Evolutionary conservation across 345 rosid genomes (phyloP).

Genomic region (Eutrema yunnanense): DNA sequence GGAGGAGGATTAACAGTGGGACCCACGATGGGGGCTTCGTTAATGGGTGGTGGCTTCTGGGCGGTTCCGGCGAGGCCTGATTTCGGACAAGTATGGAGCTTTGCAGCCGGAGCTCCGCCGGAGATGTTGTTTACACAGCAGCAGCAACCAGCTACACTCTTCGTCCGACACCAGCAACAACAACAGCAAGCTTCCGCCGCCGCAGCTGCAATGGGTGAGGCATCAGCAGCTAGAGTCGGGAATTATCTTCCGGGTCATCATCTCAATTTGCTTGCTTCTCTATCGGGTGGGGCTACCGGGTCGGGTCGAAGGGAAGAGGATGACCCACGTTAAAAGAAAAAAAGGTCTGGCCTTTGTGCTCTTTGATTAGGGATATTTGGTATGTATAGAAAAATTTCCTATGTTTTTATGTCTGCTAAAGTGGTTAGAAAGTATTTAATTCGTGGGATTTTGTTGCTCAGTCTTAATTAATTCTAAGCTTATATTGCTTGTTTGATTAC

Average conservation of each 20-base stretch:
- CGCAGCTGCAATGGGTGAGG: conserved; percentile 68
- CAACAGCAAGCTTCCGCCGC: conserved; percentile 16
- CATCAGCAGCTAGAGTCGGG: conserved; percentile 82
- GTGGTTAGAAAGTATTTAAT: conserved; percentile 9
- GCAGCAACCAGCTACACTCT: conserved; percentile 35
- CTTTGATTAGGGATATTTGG: neutral
- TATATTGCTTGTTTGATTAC: conserved; percentile 12
- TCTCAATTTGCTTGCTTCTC: conserved; percentile 71
- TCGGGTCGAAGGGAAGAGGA: conserved; percentile 71
- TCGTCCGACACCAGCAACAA: conserved; percentile 40
- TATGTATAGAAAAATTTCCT: conserved; percentile 8
- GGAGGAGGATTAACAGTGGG: conserved; percentile 44
- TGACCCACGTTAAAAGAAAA: conserved; percentile 9
- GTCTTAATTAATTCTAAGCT: neutral
- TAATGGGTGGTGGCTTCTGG: conserved; percentile 65
- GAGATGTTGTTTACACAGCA: conserved; percentile 59
- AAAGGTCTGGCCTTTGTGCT: neutral
- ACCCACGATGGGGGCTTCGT: conserved; percentile 27
- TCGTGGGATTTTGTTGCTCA: neutral
- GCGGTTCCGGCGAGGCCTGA: conserved; percentile 76
- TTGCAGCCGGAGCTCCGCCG: conserved; percentile 44
- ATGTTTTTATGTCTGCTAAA: neutral
- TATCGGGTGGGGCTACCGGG: conserved; percentile 47
- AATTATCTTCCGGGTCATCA: conserved; percentile 75
- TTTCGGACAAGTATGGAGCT: conserved; percentile 76